Evolutionary conservation across 768 basidiomycete species (phyloP).

Genomic region (Lentinus brumalis): DNA sequence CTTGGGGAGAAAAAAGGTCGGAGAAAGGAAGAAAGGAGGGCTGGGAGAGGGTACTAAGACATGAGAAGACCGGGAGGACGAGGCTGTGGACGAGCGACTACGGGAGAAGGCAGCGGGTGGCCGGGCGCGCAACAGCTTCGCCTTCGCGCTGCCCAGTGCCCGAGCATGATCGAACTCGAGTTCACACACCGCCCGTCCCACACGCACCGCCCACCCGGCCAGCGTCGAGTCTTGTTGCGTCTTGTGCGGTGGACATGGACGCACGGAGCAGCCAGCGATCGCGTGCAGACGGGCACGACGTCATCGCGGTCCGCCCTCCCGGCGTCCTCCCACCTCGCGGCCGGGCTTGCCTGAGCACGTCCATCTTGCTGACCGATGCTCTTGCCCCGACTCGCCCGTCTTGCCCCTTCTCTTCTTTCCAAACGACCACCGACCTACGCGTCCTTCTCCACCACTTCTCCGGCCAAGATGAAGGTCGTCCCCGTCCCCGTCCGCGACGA

Average conservation of each 20-base stretch:
- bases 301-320: slow-evolving; percentile 6
- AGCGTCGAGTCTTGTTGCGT: too few species aligned
- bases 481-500: slow-evolving; percentile 79
- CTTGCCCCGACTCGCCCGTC: slow-evolving; percentile 5
- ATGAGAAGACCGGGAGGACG: neutral
- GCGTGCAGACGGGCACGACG: neutral
- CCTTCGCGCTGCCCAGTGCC: neutral
- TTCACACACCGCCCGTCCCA: too few species aligned
- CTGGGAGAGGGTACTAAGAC: neutral
- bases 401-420: neutral
- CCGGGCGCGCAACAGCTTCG: neutral
- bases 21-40: neutral
- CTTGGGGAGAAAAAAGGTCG: neutral
- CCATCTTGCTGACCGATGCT: slow-evolving; percentile 3
- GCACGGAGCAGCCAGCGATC: neutral
- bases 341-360: slow-evolving; percentile 6
- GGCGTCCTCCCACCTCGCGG: neutral
- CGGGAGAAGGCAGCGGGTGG: neutral
- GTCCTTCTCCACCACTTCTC: slow-evolving; percentile 25
- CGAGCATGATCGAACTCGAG: too few species aligned
- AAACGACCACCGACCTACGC: neutral
- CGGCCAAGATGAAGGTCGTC: slow-evolving; percentile 64
- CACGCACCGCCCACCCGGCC: too few species aligned
- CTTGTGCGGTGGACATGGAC: too few species aligned
- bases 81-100: slow-evolving; percentile 12